Evolutionary conservation across 2,329 filamentous ascomycete genomes (phyloP).

Genomic region (Hypoxylon sp.): DNA sequence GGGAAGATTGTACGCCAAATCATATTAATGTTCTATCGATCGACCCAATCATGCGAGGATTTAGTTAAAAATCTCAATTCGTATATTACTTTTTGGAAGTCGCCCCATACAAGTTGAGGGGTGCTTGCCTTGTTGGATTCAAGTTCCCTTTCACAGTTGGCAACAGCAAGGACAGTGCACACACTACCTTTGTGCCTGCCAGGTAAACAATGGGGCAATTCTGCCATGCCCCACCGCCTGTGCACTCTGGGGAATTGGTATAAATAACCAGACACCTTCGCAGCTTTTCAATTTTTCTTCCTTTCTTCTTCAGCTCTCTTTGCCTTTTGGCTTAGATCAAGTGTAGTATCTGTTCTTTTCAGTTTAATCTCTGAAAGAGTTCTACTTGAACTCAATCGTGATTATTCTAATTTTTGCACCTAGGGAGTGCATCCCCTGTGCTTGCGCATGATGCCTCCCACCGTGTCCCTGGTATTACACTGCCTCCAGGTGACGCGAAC

Average conservation of each 20-base stretch:
- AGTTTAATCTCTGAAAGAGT: too few relatives aligned
- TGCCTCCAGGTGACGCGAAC: constrained; percentile 36
- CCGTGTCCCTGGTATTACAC: too few relatives aligned
- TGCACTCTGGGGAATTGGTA: neutral
- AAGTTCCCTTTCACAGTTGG: too few relatives aligned
- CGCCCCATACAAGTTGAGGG: too few relatives aligned
- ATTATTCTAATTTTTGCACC: too few relatives aligned
- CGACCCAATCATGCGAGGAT: constrained; percentile 3
- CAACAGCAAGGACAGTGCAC: too few relatives aligned
- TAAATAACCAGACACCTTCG: constrained; percentile 7
- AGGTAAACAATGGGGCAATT: constrained; percentile 26
- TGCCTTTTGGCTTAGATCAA: constrained; percentile 46
- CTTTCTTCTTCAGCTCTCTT: constrained; percentile 43
- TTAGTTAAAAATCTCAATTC: neutral
- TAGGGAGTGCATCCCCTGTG: too few relatives aligned
- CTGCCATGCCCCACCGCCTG: constrained; percentile 21
- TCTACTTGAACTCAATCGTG: too few relatives aligned
- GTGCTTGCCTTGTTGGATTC: too few relatives aligned
- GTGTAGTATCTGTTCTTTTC: constrained; percentile 35
- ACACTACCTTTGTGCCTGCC: constrained; percentile 6
- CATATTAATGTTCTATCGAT: neutral
- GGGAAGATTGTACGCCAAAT: neutral
- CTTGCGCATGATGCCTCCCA: too few relatives aligned
- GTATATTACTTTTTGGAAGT: too few relatives aligned
- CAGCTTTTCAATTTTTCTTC: constrained; percentile 5